Conservation (phyloP, 495 filamentous ascomycete genomes). For the Trichoderma virens region DNA sequence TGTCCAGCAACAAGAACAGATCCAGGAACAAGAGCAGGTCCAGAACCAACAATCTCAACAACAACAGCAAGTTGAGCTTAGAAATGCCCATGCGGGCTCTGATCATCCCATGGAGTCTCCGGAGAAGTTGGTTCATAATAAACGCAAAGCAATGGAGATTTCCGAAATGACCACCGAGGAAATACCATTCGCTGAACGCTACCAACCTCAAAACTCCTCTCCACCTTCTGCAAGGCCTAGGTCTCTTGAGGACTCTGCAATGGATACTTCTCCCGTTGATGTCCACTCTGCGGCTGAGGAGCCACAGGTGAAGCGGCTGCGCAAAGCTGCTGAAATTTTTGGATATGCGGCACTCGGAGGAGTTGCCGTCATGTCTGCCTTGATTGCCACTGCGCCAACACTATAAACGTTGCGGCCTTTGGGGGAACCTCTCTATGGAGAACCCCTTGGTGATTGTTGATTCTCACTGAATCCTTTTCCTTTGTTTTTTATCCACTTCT, state of each 20-base stretch:
- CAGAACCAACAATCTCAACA: background rate
- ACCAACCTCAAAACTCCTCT: background rate
- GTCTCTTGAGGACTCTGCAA: background rate
- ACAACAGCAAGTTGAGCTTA: background rate
- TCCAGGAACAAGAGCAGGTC: too few relatives aligned
- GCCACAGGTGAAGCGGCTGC: constrained; percentile 20
- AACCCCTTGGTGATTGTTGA: background rate
- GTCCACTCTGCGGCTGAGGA: background rate
- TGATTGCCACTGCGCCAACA: constrained; percentile 26
- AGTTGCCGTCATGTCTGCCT: constrained; percentile 24
- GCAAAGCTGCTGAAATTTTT: constrained; percentile 20
- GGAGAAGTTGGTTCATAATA: background rate
- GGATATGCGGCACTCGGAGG: constrained; percentile 27
- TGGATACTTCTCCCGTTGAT: background rate
- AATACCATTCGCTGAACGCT: background rate
- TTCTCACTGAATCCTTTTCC: background rate
- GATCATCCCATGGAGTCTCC: background rate
- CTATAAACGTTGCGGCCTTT: constrained; percentile 12
- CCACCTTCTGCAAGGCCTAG: background rate
- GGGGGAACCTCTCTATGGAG: background rate
- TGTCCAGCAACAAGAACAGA: too few relatives aligned
- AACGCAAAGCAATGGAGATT: constrained; percentile 6
- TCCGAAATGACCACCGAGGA: background rate
- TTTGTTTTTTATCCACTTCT: background rate
- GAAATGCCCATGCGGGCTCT: background rate